Evolutionary conservation across 352 stramenopile species (phyloP).

Genomic region (Phytopythium oedochilum): DNA sequence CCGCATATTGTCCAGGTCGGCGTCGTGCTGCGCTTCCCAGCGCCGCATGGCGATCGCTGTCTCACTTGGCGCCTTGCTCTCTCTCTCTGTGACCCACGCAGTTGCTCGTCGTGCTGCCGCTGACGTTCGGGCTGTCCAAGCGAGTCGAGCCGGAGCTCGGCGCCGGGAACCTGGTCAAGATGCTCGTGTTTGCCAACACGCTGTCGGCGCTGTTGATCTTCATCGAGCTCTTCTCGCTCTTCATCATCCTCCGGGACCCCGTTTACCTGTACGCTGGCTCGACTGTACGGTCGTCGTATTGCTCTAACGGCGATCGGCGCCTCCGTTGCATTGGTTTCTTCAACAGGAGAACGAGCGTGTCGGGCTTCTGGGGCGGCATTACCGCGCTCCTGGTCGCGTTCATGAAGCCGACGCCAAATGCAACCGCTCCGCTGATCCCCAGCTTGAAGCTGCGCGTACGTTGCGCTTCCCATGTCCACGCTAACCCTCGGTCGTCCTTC

Average conservation of each 20-base stretch:
- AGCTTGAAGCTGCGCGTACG: constrained; percentile 63
- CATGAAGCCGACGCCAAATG: constrained; percentile 69
- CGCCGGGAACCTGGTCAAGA: constrained; percentile 45
- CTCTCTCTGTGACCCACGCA: constrained; percentile 8
- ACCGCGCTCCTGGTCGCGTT: constrained; percentile 76
- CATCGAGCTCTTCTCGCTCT: constrained; percentile 73
- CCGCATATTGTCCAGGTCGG: constrained; percentile 69
- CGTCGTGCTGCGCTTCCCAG: background rate
- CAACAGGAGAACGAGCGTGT: constrained; percentile 59
- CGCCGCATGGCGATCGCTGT: background rate
- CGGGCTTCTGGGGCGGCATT: constrained; percentile 73
- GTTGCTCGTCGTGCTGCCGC: constrained; percentile 57
- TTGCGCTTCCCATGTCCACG: background rate
- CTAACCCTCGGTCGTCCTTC: background rate
- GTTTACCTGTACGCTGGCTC: constrained; percentile 76
- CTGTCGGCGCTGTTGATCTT: constrained; percentile 72
- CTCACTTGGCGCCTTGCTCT: background rate
- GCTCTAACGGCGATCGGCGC: background rate
- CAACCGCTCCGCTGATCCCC: constrained; percentile 44
- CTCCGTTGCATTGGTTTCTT: background rate
- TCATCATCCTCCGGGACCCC: constrained; percentile 78
- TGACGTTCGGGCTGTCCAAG: constrained; percentile 65
- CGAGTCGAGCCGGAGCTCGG: constrained; percentile 77
- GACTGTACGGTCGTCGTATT: too few species aligned
- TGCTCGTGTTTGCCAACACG: constrained; percentile 76